phyloP scores from a whole-genome alignment of 768 basidiomycete genomes.

The Mycena venus region DNA sequence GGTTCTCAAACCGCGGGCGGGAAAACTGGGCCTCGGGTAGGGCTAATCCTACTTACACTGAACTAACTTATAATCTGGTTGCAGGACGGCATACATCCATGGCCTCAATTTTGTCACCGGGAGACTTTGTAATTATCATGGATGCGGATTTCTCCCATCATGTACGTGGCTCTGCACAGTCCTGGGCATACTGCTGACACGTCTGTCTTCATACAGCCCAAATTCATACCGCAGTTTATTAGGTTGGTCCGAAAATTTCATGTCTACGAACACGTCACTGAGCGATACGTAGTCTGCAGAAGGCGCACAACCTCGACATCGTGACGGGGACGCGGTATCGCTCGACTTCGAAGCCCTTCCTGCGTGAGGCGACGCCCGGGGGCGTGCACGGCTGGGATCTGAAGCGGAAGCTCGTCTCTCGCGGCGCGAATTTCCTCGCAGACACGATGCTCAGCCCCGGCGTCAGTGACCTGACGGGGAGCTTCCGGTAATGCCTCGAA shows the following conservation, averaged over 20 bases:
- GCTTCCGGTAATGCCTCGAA: slow-evolving; percentile 72
- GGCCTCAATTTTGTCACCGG: slow-evolving; percentile 90
- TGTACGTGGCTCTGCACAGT: slow-evolving; percentile 61
- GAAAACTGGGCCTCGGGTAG: slow-evolving; percentile 94
- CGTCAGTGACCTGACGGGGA: slow-evolving; percentile 92
- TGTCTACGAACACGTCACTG: slow-evolving; percentile 1
- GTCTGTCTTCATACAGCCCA: slow-evolving; percentile 75
- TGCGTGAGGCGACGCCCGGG: slow-evolving; percentile 76
- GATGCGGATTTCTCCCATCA: slow-evolving; percentile 98
- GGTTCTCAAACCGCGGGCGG: slow-evolving; percentile 89
- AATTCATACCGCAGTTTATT: slow-evolving; percentile 95
- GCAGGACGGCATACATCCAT: slow-evolving; percentile 92
- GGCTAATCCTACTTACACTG: slow-evolving; percentile 32
- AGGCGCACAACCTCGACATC: slow-evolving; percentile 90
- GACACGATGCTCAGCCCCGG: slow-evolving; percentile 88
- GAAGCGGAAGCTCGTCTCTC: slow-evolving; percentile 87
- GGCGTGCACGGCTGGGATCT: slow-evolving; percentile 96
- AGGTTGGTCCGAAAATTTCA: slow-evolving; percentile 56
- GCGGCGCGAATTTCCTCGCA: slow-evolving; percentile 93
- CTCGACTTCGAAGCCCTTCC: slow-evolving; percentile 66
- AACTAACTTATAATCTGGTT: slow-evolving; percentile 1
- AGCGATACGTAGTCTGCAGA: slow-evolving; percentile 71
- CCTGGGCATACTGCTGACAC: neutral
- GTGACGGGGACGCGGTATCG: slow-evolving; percentile 94
- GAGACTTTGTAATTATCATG: slow-evolving; percentile 97